Percentiles rank a stretch among this genome's conserved stretches.
These are phyloP conservation scores for Cercophora sp. DNA, from an alignment of 495 filamentous ascomycete species.

Conservation along the genomic window DNA sequence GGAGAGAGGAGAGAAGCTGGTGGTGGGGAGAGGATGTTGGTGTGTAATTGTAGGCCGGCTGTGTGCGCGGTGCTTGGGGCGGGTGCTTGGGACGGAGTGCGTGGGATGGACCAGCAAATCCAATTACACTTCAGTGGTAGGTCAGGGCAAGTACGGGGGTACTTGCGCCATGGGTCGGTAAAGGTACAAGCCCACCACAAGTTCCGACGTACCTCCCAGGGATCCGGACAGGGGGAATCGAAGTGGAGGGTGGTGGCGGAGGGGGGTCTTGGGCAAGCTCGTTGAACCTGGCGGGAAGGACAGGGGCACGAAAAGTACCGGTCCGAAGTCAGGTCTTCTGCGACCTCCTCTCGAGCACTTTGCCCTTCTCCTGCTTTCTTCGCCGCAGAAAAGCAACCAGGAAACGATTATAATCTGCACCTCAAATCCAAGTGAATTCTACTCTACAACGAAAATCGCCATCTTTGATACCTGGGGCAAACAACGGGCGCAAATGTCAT, in stretches of 20 bases:
- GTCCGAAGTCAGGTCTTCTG: too few species aligned
- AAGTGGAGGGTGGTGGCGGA: constrained; percentile 17
- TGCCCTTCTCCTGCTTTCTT: too few species aligned
- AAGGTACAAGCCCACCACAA: constrained; percentile 23
- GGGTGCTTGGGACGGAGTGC: constrained; percentile 12
- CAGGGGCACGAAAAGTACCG: constrained; percentile 16
- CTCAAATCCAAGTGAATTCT: too few species aligned
- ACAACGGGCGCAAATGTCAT: too few species aligned
- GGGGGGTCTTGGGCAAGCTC: constrained; percentile 6
- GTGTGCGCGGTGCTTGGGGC: constrained; percentile 14
- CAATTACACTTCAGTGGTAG: too few species aligned
- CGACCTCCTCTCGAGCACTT: too few species aligned
- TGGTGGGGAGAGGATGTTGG: constrained; percentile 34
- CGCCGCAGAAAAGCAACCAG: too few species aligned
- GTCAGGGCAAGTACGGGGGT: constrained; percentile 18
- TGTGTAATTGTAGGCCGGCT: constrained; percentile 32
- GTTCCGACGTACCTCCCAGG: constrained; percentile 25
- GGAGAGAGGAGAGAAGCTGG: constrained; percentile 19
- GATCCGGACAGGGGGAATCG: constrained; percentile 17
- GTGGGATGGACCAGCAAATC: constrained; percentile 26
- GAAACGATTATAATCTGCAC: not conserved
- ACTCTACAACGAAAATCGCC: too few species aligned
- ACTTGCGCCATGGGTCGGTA: constrained; percentile 24
- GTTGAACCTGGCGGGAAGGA: constrained; percentile 4
- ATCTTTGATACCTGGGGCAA: too few species aligned